Conservation (phyloP, 495 filamentous ascomycete species). For the Wilcoxina mikolae region DNA sequence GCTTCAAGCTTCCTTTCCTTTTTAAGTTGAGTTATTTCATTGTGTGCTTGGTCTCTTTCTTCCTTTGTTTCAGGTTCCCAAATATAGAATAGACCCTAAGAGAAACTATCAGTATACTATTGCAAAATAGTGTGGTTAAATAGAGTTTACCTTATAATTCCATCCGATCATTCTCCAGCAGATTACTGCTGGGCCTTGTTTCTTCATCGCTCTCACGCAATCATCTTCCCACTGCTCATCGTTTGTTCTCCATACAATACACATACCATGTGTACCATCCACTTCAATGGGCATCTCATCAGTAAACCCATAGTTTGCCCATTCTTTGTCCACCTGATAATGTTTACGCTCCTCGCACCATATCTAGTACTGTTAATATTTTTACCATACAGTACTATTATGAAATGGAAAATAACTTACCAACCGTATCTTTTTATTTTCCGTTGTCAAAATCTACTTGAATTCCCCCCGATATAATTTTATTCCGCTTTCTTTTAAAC, state of each 20-base stretch:
- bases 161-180: too few species aligned
- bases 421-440: neutral
- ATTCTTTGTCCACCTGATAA: neutral
- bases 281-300: neutral
- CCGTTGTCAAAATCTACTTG: neutral
- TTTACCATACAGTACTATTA: too few species aligned
- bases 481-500: conserved; percentile 1
- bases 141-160: too few species aligned
- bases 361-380: too few species aligned
- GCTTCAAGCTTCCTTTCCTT: too few species aligned
- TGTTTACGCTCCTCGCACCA: neutral
- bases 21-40: too few species aligned
- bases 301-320: neutral
- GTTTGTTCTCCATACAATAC: neutral
- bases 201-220: neutral
- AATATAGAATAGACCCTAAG: too few species aligned
- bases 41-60: too few species aligned
- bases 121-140: too few species aligned
- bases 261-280: neutral
- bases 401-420: neutral
- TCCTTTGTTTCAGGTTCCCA: too few species aligned
- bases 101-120: too few species aligned
- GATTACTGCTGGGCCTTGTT: too few species aligned
- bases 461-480: neutral
- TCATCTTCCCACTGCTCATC: neutral